Base-by-base conservation (phyloP, 495 filamentous ascomycete genomes). In the Diplogelasinospora grovesii region DNA sequence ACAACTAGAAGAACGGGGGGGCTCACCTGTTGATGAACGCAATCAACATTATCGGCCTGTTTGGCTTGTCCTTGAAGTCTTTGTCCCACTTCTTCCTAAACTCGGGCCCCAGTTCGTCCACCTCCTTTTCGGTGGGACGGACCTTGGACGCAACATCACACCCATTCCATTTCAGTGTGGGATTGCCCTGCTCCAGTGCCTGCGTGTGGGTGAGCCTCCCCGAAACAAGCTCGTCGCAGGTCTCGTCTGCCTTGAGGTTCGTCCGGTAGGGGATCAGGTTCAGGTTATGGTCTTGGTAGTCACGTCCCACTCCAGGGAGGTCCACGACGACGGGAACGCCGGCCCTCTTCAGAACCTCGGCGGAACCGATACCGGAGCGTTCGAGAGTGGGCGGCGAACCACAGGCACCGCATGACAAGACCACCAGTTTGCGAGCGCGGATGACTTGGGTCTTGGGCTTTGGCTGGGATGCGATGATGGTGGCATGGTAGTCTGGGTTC, bases 371-470 rank as follows among this genome's bases (percentile, higher is more conserved):
- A 8, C 81, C 79, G 0, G 81, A 85, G 0, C 78, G 65, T 49
- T 84, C 78, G 8, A 83, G 63, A 2, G 84, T 53, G 1, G 61
- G 53, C 4, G 81, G 77, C 0, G 79, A 70, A 10, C 71, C 66
- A 14, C 73, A 60, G 8, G 71, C 50, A 7, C 81, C 81, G n/a
- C 70, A 72, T 1, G 78, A 75, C 1, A 81, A 46, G 28, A 85
- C 68, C 2, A 83, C 73, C n/a, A 78, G 36, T 36, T 65, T 69
- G 8, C 41, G 53, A 2, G 67, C 77, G 6, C 45, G 49, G 13
- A 78, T 30, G 6, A 36, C 25, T 8, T 34, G 22, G 8, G 27
- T 45, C 8, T 9, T 22, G 16, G 36, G 23, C 23, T 29, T 16
- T 11, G 23, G 5, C 3, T 20, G 29, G n/a, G 32, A 4, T 5